Base-by-base conservation (phyloP, 352 stramenopile genomes). In the Globisporangium mamillatum region DNA sequence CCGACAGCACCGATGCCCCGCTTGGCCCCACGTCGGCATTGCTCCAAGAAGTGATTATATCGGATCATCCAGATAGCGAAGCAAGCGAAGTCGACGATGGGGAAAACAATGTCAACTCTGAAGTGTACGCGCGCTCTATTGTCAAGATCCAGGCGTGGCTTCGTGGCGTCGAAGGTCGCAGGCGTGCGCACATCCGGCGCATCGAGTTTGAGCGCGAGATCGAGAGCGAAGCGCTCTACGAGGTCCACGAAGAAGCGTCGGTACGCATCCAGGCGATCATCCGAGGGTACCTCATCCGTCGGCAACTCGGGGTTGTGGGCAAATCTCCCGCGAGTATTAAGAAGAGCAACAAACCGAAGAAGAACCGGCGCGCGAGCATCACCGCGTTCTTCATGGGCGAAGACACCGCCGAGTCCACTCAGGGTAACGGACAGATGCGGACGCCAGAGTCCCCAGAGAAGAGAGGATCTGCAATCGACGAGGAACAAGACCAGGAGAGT, bases 241-340 rank as follows among this genome's bases (percentile, higher is more conserved):
- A 69, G n/a, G 56, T 69, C 22, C 46, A 64, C 20, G 32, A 55
- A 48, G 64, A 69, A 55, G 57, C 57, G 9, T 59, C 56, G 2
- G 55, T 69, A 29, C 64, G 64, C 22, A 69, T 69, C 20, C 64
- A 69, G 18, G 64, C 64, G 32, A 60, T 69, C 22, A 59, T 48
- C 25, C n/a, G 57, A 34, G 64, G 64, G 8, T 63, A 34, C n/a
- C 41, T 68, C 20, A 54, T 48, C 4, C 63, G 63, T 14, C 63
- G 36, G 1, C 52, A 57, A 14, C 63, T 68, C 4, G 52, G 38
- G 25, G 12, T 66, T 6, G 18, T 55, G 22, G 41, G 10, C 41
- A 55, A 64, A 22, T 44, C 46, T 3, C 60, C 32, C 3, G 4
- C 27, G 24, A 48, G 60, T 14, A 20, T 59, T 4, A 14, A 18